A percentile compares a stretch with the other conserved stretches of the same genome.
Evolutionary conservation across 164 flowering plant genomes (phyloP).

Genomic region (Nymphaea colorata): DNA sequence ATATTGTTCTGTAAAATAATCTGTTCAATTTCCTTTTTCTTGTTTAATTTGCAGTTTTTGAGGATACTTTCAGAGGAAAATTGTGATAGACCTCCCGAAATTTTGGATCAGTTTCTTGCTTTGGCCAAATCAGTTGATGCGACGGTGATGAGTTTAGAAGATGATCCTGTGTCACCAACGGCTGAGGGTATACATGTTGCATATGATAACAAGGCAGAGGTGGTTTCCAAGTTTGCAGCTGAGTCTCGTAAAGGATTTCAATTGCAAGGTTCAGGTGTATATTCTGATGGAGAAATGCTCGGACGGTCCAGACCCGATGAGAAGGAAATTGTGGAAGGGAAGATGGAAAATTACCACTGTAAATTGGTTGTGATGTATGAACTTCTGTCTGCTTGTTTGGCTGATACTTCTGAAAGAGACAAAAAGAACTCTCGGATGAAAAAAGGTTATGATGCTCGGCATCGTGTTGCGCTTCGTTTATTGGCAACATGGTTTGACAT

Average conservation of each 20-base stretch:
- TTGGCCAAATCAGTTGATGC: constrained; percentile 65
- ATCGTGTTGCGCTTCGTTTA: constrained; percentile 81
- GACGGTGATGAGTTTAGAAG: constrained; percentile 45
- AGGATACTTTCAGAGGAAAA: constrained; percentile 67
- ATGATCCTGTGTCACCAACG: constrained; percentile 21
- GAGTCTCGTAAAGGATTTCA: neutral
- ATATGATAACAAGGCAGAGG: constrained; percentile 15
- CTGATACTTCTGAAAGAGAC: constrained; percentile 35
- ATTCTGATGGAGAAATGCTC: no score
- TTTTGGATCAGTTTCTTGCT: constrained; percentile 49
- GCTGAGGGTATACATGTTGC: constrained; percentile 37
- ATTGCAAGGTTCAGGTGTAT: no score
- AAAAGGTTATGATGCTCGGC: constrained; percentile 95
- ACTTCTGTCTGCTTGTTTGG: constrained; percentile 92
- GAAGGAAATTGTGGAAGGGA: constrained; percentile 42
- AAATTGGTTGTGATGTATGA: constrained; percentile 73
- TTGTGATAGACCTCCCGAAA: constrained; percentile 27
- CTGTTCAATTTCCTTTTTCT: neutral
- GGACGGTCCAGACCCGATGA: constrained; percentile 5
- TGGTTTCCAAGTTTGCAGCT: constrained; percentile 16
- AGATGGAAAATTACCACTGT: constrained; percentile 40
- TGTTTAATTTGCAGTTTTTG: constrained; percentile 33
- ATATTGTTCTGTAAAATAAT: no score
- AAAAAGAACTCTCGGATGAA: constrained; percentile 37
- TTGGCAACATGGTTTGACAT: constrained; percentile 86